phyloP scores from a whole-genome alignment of 495 filamentous ascomycete species.

The Neurospora sp. region DNA sequence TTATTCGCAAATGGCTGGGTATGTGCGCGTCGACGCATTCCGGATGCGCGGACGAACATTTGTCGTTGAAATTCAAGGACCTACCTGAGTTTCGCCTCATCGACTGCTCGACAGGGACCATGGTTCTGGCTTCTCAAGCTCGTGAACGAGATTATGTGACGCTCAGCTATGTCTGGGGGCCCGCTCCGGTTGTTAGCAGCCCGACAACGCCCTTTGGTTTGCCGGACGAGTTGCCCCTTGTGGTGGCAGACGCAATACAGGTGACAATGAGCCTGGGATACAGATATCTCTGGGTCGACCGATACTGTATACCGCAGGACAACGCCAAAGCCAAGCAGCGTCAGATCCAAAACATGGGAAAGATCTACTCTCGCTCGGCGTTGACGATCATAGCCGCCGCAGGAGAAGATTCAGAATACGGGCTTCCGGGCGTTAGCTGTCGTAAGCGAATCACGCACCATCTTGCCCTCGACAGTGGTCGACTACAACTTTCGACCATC shows the following conservation, averaged over 20 bases:
- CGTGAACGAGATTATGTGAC: background rate
- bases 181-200: background rate
- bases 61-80: background rate
- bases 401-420: background rate
- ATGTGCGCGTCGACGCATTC: background rate
- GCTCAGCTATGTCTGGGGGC: constrained; percentile 1
- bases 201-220: background rate
- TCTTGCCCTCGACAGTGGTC: background rate
- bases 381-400: background rate
- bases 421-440: background rate
- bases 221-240: background rate
- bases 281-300: constrained; percentile 3
- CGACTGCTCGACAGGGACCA: background rate
- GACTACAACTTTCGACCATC: background rate
- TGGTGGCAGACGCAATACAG: background rate
- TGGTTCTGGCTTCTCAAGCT: background rate
- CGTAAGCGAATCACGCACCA: background rate
- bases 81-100: background rate
- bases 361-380: background rate
- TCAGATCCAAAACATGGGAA: background rate
- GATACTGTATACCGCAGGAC: background rate
- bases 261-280: background rate
- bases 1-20: background rate
- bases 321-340: background rate
- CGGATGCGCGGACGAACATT: background rate